Percentiles rank a stretch among this genome's conserved stretches.
phyloP scores from a whole-genome alignment of 2,329 filamentous ascomycete species.

The Elsinoe australis region DNA sequence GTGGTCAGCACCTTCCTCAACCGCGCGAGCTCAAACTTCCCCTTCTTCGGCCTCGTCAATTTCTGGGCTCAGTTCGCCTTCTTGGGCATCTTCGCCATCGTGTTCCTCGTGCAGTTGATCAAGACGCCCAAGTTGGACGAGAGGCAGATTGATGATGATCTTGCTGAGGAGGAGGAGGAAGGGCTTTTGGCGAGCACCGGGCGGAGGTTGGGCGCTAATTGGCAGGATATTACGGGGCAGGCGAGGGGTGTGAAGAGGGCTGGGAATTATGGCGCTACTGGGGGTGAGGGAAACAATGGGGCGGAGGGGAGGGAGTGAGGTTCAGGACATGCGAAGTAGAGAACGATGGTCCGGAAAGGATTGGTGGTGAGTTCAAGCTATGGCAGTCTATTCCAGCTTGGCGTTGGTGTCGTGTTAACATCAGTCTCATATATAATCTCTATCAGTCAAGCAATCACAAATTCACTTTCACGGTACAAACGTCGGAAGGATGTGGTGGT shows the following conservation, averaged over 20 bases:
- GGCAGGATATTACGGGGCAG: slow-evolving; percentile 74
- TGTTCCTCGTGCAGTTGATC: slow-evolving; percentile 72
- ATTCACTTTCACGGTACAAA: not conserved
- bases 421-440: too few relatives aligned
- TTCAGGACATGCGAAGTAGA: too few relatives aligned
- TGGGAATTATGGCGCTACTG: slow-evolving; percentile 25
- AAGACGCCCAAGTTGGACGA: slow-evolving; percentile 70
- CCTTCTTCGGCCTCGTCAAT: slow-evolving; percentile 83
- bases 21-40: slow-evolving; percentile 85
- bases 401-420: too few relatives aligned
- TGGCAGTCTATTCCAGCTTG: too few relatives aligned
- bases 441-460: too few relatives aligned
- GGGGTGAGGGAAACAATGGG: not conserved
- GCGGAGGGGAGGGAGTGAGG: not conserved
- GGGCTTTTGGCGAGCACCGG: slow-evolving; percentile 78
- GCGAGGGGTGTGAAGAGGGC: slow-evolving; percentile 32
- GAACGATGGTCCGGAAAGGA: too few relatives aligned
- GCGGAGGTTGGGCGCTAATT: slow-evolving; percentile 73
- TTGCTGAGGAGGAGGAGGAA: slow-evolving; percentile 89
- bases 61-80: slow-evolving; percentile 98
- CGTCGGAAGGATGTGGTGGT: not conserved
- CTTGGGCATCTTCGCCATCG: slow-evolving; percentile 68
- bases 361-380: too few relatives aligned
- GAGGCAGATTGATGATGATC: slow-evolving; percentile 74
- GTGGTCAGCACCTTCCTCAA: slow-evolving; percentile 91